Percentiles rank a stretch among this genome's conserved stretches.
Conservation (phyloP, 768 basidiomycete genomes). For the Suillus lakei region DNA sequence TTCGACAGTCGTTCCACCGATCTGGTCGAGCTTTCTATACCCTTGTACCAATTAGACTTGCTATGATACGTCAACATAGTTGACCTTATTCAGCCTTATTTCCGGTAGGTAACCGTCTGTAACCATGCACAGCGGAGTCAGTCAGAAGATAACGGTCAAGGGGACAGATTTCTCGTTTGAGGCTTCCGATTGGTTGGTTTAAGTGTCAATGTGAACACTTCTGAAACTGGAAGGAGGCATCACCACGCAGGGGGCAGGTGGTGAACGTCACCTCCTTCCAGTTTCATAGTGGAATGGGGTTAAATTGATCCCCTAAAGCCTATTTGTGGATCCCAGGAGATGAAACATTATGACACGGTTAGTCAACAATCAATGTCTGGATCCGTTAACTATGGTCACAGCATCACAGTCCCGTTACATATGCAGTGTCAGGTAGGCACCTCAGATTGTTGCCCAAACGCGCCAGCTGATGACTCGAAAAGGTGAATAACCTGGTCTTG, state of each 20-base stretch:
- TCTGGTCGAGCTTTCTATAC: neutral
- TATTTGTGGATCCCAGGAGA: neutral
- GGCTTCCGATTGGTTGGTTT: neutral
- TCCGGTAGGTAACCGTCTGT: neutral
- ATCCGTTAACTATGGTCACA: neutral
- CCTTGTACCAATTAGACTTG: neutral
- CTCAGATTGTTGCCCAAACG: neutral
- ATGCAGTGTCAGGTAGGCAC: neutral
- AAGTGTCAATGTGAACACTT: too few relatives aligned
- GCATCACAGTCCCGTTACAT: neutral
- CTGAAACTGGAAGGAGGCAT: neutral
- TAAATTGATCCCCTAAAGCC: neutral
- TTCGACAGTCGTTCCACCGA: neutral
- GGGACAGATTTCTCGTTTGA: neutral
- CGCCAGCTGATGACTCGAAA: neutral
- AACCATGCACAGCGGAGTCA: too few relatives aligned
- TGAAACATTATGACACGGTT: neutral
- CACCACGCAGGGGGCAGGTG: neutral
- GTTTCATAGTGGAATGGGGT: slow-evolving; percentile 1
- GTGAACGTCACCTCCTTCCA: neutral
- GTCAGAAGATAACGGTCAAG: neutral
- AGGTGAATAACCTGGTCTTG: neutral
- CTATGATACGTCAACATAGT: neutral
- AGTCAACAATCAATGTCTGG: neutral
- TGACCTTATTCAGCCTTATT: neutral